Base-by-base conservation (phyloP, 495 filamentous ascomycete genomes). In the Bathelium albidoporum region DNA sequence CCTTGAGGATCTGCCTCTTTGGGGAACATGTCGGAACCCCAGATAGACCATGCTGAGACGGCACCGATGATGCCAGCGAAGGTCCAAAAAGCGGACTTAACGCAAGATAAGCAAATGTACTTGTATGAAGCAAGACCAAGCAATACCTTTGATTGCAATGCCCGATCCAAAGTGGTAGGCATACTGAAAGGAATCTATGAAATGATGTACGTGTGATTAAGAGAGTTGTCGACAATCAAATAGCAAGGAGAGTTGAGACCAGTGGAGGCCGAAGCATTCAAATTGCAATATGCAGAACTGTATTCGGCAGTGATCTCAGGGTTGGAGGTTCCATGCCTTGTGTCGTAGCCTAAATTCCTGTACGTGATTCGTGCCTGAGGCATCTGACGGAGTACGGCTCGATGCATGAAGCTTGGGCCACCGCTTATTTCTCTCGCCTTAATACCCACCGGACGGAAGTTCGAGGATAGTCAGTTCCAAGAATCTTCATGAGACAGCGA, bases 11-110 rank as follows among this genome's bases (percentile, higher is more conserved):
- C 70, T 29, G 26, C 16, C 11, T 63, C 59, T 44, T 60, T 58
- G 5, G 70, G 70, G 41, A 72, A 70, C 41, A 70, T 65, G 32
- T 66, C 65, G 24, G 62, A 55, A 16, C 67, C 67, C 68, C 65
- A 72, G 43, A 72, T 72, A 10, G 63, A 62, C 68, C 68, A 72
- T 39, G 64, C 68, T 12, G 70, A 59, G 1, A 70, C 70, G 2
- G 68, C 68, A 29, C 68, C 68, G 14, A 72, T 60, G 9, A 70
- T 28, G 39, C 65, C 65, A n/a, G 68, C 68, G 58, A 72, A 72
- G 11, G 49, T 55, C 49, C 49, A 55, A 29, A 55, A 55, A 29
- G 49, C 49, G 29, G 2, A 28, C 49, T 55, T 28, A 9, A 29
- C 7, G 16, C 4, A 28, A 1, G 26, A 16, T 55, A 24, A 55